Evolutionary conservation across 108 stramenopile genomes (phyloP).

Genomic region (Pseudonitzschia multistriata): DNA sequence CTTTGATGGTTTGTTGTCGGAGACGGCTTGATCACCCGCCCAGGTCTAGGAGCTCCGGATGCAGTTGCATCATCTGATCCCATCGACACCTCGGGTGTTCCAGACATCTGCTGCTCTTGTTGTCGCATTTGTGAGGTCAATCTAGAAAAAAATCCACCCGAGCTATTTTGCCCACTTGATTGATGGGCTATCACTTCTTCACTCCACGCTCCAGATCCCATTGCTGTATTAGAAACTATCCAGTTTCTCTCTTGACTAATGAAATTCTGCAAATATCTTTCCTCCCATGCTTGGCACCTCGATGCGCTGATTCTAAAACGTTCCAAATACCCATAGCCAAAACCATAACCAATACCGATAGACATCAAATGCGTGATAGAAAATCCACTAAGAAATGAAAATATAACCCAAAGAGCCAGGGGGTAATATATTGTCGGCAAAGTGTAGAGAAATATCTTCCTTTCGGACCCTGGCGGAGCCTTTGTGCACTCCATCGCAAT

Average conservation of each 20-base stretch:
- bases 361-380: conserved; percentile 55
- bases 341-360: conserved; percentile 75
- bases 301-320: conserved; percentile 24
- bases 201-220: conserved; percentile 49
- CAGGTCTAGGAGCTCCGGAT: conserved; percentile 10
- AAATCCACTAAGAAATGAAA: conserved; percentile 65
- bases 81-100: not conserved
- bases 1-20: not conserved
- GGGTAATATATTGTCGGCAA: conserved; percentile 76
- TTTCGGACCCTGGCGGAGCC: conserved; percentile 57
- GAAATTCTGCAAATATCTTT: conserved; percentile 32
- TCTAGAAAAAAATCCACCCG: not conserved
- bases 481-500: conserved; percentile 73
- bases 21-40: conserved; percentile 10
- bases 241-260: conserved; percentile 35
- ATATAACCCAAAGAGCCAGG: conserved; percentile 61
- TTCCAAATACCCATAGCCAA: conserved; percentile 47
- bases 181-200: conserved; percentile 12
- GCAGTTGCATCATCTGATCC: conserved; percentile 10
- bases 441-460: conserved; percentile 62
- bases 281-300: conserved; percentile 46
- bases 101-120: not conserved
- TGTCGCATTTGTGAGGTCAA: not conserved
- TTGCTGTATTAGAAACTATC: conserved; percentile 33
- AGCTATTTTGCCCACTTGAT: conserved; percentile 1